Base-by-base conservation (phyloP, 352 stramenopile genomes). In the Phytophthora kernoviae region DNA sequence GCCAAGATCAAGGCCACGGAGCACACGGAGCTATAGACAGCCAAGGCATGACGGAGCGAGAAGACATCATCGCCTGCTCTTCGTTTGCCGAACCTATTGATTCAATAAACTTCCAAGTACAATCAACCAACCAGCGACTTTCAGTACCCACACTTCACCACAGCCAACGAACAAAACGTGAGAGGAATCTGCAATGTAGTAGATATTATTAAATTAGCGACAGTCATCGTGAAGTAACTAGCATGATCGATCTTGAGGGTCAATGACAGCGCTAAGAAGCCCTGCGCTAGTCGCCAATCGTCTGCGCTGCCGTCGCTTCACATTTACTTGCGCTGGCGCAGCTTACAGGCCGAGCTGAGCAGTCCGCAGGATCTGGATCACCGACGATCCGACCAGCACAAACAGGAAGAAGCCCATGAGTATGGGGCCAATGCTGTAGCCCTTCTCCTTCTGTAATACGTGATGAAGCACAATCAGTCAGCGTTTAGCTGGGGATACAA, bases 1-100 rank as follows among this genome's bases (percentile, higher is more conserved):
- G 92, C 91, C 72, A 95, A 95, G 68, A 96, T 96, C 77, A 87
- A 98, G 77, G 91, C 91, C 52, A 97, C 90, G 8, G 88, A 73
- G 57, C 84, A 98, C 74, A 62, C 67, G 22, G 87, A 96, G 56
- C 68, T 96, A 71, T 96, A 94, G 73, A 80, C 42, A 62, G 20
- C n/a, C 39, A 55, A 15, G 37, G 49, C 54, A 12, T 18, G n/a
- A 34, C 7, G 26, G 12, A 14, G 36, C 4, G 32, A 9, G 40
- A 10, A 10, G 2, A 26, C 9, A 37, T 34, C 43, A 26, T 37
- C 4, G 36, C 24, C 21, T 50, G 37, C 34, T 48, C n/a, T 8
- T 18, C 32, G 6, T 14, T 24, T 58, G 32, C 18, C 48, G 20
- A 37, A 48, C 52, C 34, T 55, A 65, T 60, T 66, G 36, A 73